phyloP scores from a whole-genome alignment of 2,329 filamentous ascomycete genomes.

The Colletotrichum eleusines region DNA sequence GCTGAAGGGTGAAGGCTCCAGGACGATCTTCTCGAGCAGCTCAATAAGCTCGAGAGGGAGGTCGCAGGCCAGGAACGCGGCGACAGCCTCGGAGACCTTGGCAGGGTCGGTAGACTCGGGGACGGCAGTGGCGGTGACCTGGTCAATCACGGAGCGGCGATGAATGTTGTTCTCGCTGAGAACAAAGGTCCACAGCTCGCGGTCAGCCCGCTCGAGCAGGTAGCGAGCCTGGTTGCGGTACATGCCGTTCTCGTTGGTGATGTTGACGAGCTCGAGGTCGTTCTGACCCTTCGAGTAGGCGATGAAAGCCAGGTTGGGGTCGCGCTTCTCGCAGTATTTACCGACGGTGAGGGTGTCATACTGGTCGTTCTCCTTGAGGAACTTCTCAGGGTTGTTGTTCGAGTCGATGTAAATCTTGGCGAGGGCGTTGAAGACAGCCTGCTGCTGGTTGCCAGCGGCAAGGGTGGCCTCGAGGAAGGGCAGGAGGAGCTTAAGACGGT shows the following conservation, averaged over 20 bases:
- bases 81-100: conserved; percentile 94
- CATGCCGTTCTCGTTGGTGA: conserved; percentile 99
- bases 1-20: conserved; percentile 99
- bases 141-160: conserved; percentile 91
- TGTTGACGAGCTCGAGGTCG: conserved; percentile 94
- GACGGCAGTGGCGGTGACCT: conserved; percentile 95
- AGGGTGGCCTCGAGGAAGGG: conserved; percentile 96
- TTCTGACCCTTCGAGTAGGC: conserved; percentile 97
- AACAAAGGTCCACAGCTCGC: conserved; percentile 94
- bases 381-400: conserved; percentile 98
- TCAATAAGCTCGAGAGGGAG: conserved; percentile 96
- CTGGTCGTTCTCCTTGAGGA: conserved; percentile 96
- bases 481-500: conserved; percentile 92
- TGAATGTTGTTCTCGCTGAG: conserved; percentile 96
- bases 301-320: conserved; percentile 95
- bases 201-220: conserved; percentile 88
- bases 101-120: conserved; percentile 92
- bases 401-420: conserved; percentile 99
- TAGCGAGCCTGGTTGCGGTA: conserved; percentile 98
- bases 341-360: conserved; percentile 94
- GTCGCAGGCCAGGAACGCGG: conserved; percentile 91
- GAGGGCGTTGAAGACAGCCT: conserved; percentile 95
- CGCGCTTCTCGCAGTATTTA: conserved; percentile 99
- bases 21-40: conserved; percentile 97
- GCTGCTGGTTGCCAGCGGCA: conserved; percentile 91